These are phyloP conservation scores for Seminavis robusta DNA, from an alignment of 108 stramenopile genomes.

Conservation along the genomic window DNA sequence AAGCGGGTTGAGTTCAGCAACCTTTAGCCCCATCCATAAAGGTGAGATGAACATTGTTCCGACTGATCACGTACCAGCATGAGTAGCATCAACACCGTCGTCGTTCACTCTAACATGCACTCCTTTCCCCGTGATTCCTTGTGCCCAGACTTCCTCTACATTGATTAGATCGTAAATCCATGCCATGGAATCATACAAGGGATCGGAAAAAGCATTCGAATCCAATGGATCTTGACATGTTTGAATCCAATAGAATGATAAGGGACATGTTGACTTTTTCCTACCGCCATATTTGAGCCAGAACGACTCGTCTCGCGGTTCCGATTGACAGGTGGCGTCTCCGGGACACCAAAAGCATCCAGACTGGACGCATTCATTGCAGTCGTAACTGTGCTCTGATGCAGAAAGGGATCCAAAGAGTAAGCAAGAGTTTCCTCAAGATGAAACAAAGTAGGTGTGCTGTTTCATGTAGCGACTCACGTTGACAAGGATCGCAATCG, in stretches of 20 bases:
- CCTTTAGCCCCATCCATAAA: too few species aligned
- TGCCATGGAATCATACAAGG: constrained; percentile 3
- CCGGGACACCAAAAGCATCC: constrained; percentile 30
- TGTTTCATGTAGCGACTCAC: too few species aligned
- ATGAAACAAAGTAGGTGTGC: too few species aligned
- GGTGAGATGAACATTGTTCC: too few species aligned
- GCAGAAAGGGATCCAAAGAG: too few species aligned
- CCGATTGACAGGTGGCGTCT: constrained; percentile 16
- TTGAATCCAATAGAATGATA: too few species aligned
- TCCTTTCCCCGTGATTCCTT: constrained; percentile 19
- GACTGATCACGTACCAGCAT: too few species aligned
- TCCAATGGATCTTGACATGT: too few species aligned
- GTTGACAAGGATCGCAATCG: constrained; percentile 20
- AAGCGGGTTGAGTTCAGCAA: too few species aligned
- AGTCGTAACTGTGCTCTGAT: constrained; percentile 23
- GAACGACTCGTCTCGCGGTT: too few species aligned
- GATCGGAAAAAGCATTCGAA: constrained; percentile 25
- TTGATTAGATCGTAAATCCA: constrained; percentile 38
- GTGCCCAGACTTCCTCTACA: constrained; percentile 19
- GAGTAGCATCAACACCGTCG: constrained; percentile 16
- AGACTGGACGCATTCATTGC: constrained; percentile 2
- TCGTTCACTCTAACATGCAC: constrained; percentile 32
- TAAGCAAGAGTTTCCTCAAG: too few species aligned
- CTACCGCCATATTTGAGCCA: neutral
- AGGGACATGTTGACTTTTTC: constrained; percentile 3